These are phyloP conservation scores for Pseudogymnoascus sp. DNA, from an alignment of 2,329 filamentous ascomycete genomes.

Conservation along the genomic window DNA sequence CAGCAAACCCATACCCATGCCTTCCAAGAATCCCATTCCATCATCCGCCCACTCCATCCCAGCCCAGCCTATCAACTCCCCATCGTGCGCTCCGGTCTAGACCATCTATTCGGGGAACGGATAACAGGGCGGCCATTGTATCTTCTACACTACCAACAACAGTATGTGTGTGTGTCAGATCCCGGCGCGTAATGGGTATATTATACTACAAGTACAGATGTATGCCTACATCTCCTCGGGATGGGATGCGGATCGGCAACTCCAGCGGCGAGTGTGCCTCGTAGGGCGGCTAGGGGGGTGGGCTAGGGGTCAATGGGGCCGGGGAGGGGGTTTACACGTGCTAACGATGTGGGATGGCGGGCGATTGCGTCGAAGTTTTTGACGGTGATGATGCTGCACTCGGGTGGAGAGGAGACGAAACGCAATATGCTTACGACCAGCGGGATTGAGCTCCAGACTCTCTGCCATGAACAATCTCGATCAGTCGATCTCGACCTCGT, in stretches of 20 bases:
- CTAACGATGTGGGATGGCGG: not conserved
- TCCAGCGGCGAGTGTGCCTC: not conserved
- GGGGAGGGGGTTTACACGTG: conserved; percentile 2
- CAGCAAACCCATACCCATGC: conserved; percentile 19
- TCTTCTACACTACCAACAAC: not conserved
- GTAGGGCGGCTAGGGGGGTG: not conserved
- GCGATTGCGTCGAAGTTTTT: not conserved
- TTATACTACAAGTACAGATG: not conserved
- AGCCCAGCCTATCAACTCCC: not conserved
- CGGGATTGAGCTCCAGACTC: not conserved
- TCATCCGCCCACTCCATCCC: not conserved
- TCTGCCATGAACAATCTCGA: not conserved
- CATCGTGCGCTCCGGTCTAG: not conserved
- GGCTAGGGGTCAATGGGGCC: not conserved
- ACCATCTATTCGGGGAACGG: not conserved
- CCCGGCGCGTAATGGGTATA: not conserved
- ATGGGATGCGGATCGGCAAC: not conserved
- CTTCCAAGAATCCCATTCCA: conserved; percentile 1
- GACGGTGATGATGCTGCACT: not conserved
- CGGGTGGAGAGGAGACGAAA: not conserved
- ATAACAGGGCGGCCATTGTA: not conserved
- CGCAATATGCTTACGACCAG: not conserved
- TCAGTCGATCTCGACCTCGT: not conserved
- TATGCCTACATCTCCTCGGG: not conserved
- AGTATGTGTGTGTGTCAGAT: not conserved